Base-by-base conservation (phyloP, 495 filamentous ascomycete genomes). In the Rostrohypoxylon terebratum region DNA sequence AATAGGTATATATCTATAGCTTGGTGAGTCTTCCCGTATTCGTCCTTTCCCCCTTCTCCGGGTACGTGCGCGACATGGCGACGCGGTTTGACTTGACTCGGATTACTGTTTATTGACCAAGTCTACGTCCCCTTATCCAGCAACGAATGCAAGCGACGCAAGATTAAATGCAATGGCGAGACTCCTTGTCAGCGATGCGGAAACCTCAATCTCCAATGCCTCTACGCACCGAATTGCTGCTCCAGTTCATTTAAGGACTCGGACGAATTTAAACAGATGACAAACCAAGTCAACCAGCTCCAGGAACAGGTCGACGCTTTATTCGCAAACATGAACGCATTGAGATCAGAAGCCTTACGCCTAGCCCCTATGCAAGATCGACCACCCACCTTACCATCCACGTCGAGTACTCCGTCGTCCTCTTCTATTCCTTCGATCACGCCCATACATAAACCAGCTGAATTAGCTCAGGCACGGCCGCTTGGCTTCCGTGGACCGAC, bases 141-240 rank as follows among this genome's bases (percentile, higher is more conserved):
- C 75, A 95, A 94, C 71, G 92, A 95, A 77, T 97, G 93, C 81
- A 96, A 96, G 74, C 86, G 93, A 23, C 89, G 93, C 55, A 96
- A 97, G 81, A 96, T 97, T 80, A 96, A 96, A 77, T 97, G 94
- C 81, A 95, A 96, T 78, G 94, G 94, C 45, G 86, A 96, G 74
- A 88, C 83, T 0, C 94, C 94, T 0, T 97, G 94, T 71, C 89
- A 91, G 70, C 87, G 94, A 59, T 97, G 94, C 78, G 94, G 94
- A 53, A 91, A 94, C 66, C 88, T 95, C 71, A 87, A 85, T 50
- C 86, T 96, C 50, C 88, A 90, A 71, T 96, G 94, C 76, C 85
- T 95, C 69, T 97, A 97, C 86, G 90, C 94, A 28, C 93, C 94
- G 3, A 97, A 97, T 78, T 97, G 94, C 85, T 96, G 93, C 80